phyloP scores from a whole-genome alignment of 768 basidiomycete genomes.

The Suillus subalutaceus region DNA sequence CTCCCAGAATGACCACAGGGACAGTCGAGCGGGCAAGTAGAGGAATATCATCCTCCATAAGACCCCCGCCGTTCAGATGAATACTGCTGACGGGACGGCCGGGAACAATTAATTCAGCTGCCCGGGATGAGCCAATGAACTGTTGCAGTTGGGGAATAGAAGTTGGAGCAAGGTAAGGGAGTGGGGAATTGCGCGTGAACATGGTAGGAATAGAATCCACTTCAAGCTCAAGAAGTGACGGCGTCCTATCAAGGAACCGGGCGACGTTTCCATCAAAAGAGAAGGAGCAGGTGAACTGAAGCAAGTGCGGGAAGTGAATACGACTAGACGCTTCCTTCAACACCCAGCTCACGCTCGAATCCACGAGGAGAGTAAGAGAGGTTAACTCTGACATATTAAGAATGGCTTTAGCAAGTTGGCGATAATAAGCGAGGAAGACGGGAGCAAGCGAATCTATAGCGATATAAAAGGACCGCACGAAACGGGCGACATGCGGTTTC shows the following conservation, averaged over 20 bases:
- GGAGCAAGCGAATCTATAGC: conserved; percentile 45
- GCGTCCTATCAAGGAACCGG: conserved; percentile 58
- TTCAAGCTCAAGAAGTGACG: conserved; percentile 60
- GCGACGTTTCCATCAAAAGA: conserved; percentile 60
- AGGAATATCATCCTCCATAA: conserved; percentile 58
- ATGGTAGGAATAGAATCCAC: conserved; percentile 43
- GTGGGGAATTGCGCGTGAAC: conserved; percentile 23
- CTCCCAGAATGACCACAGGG: conserved; percentile 57
- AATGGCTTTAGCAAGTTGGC: conserved; percentile 53
- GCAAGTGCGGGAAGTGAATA: conserved; percentile 48
- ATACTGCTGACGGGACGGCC: conserved; percentile 68
- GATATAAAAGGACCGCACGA: conserved; percentile 66
- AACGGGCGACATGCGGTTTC: conserved; percentile 56
- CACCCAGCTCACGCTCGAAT: conserved; percentile 57
- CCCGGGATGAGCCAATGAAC: conserved; percentile 62
- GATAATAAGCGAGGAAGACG: conserved; percentile 51
- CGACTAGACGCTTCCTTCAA: conserved; percentile 37
- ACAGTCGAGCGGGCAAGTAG: conserved; percentile 52
- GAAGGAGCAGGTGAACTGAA: conserved; percentile 62
- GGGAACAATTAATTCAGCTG: conserved; percentile 59
- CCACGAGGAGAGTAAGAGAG: conserved; percentile 51
- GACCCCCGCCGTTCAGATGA: conserved; percentile 61
- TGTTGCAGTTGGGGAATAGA: conserved; percentile 50
- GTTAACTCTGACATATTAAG: conserved; percentile 61
- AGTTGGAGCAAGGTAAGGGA: conserved; percentile 30